A percentile compares a stretch with the other conserved stretches of the same genome.
Evolutionary conservation across 306 rosid species (phyloP).

Genomic region (Quercus glauca): DNA sequence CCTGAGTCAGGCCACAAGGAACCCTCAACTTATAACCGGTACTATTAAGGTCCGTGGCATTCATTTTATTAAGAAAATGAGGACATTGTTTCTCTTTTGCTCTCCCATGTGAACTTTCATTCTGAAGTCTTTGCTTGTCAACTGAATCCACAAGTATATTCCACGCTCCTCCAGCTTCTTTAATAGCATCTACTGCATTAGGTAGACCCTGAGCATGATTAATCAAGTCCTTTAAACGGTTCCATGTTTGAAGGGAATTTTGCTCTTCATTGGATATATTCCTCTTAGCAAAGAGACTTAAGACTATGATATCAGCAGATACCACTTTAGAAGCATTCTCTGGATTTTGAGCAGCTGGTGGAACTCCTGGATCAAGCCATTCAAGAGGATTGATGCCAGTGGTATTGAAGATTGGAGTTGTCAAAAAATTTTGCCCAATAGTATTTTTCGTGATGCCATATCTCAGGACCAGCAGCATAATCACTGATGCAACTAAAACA

Average conservation of each 20-base stretch:
- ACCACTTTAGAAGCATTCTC: conserved; percentile 56
- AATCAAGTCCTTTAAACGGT: conserved; percentile 64
- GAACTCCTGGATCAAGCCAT: conserved; percentile 63
- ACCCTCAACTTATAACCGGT: conserved; percentile 56
- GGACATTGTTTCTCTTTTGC: conserved; percentile 90
- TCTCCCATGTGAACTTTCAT: conserved; percentile 52
- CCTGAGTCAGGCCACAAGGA: conserved; percentile 98
- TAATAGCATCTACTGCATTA: conserved; percentile 82
- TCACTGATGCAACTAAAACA: conserved; percentile 54
- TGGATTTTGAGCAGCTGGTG: conserved; percentile 72
- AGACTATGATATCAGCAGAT: conserved; percentile 51
- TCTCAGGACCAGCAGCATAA: conserved; percentile 76
- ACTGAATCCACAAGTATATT: conserved; percentile 61
- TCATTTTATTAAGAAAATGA: conserved; percentile 79
- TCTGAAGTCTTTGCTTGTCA: conserved; percentile 56
- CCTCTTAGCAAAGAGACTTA: conserved; percentile 62
- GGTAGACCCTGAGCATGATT: conserved; percentile 79
- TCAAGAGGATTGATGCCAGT: conserved; percentile 60
- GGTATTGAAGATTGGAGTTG: conserved; percentile 42
- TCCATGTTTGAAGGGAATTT: conserved; percentile 75
- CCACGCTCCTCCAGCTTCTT: conserved; percentile 92
- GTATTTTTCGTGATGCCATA: conserved; percentile 67
- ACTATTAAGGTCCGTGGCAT: conserved; percentile 54
- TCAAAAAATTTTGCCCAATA: conserved; percentile 48
- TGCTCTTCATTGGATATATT: conserved; percentile 65